Evolutionary conservation across 2,329 filamentous ascomycete genomes (phyloP), one percentile per base, ranked within the genome.

Genomic region (Akanthomyces muscarius): DNA sequence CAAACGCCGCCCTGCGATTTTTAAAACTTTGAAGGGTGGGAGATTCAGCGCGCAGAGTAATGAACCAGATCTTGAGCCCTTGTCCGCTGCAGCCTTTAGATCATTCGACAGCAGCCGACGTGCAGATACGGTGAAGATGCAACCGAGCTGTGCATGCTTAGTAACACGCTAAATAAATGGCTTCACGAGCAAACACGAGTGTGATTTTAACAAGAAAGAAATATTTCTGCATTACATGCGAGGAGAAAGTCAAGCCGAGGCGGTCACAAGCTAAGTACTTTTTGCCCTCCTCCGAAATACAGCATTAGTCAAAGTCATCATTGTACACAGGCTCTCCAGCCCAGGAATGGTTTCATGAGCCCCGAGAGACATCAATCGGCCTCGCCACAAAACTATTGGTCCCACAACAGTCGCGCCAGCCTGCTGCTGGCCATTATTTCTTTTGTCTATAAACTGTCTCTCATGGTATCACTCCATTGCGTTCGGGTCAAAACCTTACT

Each of bases 221-320:
- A 60, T 64, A 48, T 45, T 65, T 61, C 63, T 68, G 65, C 62
- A 68, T 66, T 65, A 61, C 63, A 64, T 64, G 64, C 58, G 56
- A 45, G 38, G 57, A 53, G 38, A 47, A 51, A 59, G 58, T 55
- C 54, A 64, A 68, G 67, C 66, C 69, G 70, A 69, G 70, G 16
- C 21, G 7, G 50, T 67, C 69, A 69, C 72, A 72, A 69, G 68
- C 68, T 66, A 66, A 64, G 67, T 68, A 67, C 65, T 67, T 67
- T 68, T 69, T 66, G 41, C 25, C 68, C 64, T 68, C 68, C 68
- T 66, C 67, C 59, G 68, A 71, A 73, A 74, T 68, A 69, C 70
- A 75, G 71, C 70, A 76, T 75, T 77, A 76, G 72, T 73, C 73
- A 76, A 73, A 67, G 70, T 62, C 54, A 71, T 76, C 76, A 75